Conservation (phyloP, 345 rosid species). For the Salix koriyanagi region DNA sequence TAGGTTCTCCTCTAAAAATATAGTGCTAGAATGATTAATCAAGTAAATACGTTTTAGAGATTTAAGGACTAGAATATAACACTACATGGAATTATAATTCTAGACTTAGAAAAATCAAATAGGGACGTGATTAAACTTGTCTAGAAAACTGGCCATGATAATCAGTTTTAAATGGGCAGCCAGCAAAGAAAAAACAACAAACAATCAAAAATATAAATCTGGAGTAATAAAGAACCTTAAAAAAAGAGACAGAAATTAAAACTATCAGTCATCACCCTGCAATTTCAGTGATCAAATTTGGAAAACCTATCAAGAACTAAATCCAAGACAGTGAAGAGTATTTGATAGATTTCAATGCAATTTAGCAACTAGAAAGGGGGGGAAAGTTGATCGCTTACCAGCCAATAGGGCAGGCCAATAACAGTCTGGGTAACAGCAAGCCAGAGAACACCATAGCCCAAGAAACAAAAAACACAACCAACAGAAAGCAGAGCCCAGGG, state of each 20-base stretch:
- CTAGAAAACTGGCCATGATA: background rate
- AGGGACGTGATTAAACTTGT: background rate
- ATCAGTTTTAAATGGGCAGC: background rate
- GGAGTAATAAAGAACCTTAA: background rate
- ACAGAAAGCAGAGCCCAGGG: conserved; percentile 77
- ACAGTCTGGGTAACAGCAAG: conserved; percentile 65
- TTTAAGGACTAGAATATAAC: too few relatives aligned
- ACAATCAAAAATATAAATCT: background rate
- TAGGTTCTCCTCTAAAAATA: too few relatives aligned
- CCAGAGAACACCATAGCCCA: conserved; percentile 91
- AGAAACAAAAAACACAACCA: conserved; percentile 64
- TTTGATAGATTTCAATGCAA: background rate
- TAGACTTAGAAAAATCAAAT: too few relatives aligned
- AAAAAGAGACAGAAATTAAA: background rate
- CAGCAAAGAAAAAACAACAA: background rate
- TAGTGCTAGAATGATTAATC: too few relatives aligned
- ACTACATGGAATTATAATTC: too few relatives aligned
- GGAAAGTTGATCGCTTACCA: conserved; percentile 37
- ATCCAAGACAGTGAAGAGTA: background rate
- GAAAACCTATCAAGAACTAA: background rate
- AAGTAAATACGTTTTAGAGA: too few relatives aligned
- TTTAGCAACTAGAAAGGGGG: background rate
- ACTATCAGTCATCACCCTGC: background rate
- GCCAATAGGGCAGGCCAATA: conserved; percentile 66
- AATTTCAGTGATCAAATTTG: background rate